phyloP scores from a whole-genome alignment of 2,329 filamentous ascomycete genomes.

The Talaromyces amestolkiae region DNA sequence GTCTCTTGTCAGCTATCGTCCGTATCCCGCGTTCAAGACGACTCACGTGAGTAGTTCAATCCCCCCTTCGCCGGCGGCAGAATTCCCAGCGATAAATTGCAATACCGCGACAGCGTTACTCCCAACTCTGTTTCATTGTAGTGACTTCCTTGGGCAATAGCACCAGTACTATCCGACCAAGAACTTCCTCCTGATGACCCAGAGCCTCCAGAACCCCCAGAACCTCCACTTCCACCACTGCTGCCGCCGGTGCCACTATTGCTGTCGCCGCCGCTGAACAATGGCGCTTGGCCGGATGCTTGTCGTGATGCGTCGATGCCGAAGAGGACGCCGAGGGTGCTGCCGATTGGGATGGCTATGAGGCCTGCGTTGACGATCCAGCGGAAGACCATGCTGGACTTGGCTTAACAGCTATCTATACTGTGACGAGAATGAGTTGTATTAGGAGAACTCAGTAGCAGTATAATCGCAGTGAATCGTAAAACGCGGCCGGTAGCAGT shows the following conservation, averaged over 20 bases:
- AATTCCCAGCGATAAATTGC: conserved; percentile 48
- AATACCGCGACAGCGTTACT: conserved; percentile 36
- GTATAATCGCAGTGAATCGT: too few species aligned
- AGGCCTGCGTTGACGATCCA: conserved; percentile 53
- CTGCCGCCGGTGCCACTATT: conserved; percentile 20
- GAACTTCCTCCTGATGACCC: neutral
- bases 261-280: conserved; percentile 38
- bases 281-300: conserved; percentile 44
- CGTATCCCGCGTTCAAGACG: neutral
- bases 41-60: conserved; percentile 50
- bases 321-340: conserved; percentile 51
- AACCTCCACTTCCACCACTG: neutral
- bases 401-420: too few species aligned
- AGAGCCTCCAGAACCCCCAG: neutral
- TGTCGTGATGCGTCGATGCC: conserved; percentile 49
- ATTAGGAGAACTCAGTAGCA: too few species aligned
- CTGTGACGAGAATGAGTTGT: too few species aligned
- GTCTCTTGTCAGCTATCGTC: conserved; percentile 8
- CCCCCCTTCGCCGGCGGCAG: conserved; percentile 43
- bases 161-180: conserved; percentile 16
- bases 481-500: neutral
- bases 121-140: conserved; percentile 34
- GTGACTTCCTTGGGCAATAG: conserved; percentile 8
- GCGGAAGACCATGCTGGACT: conserved; percentile 31
- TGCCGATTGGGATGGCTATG: conserved; percentile 51